A percentile compares a stretch with the other conserved stretches of the same genome.
Conservation (phyloP, 495 filamentous ascomycete genomes). For the Bacidia gigantensis region DNA sequence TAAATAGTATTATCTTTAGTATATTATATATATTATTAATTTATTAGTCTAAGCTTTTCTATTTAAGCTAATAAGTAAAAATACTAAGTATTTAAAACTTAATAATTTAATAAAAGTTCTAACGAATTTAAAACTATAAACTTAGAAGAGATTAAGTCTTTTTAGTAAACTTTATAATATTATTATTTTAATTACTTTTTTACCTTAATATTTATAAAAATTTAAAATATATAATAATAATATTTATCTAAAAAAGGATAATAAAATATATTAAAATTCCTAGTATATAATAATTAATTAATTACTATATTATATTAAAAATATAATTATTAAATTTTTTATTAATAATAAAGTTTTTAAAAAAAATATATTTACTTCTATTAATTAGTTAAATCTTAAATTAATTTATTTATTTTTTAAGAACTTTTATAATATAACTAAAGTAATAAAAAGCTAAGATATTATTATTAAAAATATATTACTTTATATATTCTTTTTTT, state of each 20-base stretch:
- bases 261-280: neutral
- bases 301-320: neutral
- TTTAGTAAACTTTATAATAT: neutral
- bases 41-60: too few species aligned
- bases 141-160: neutral
- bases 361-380: conserved; percentile 1
- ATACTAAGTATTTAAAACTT: neutral
- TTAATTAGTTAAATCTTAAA: neutral
- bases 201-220: neutral
- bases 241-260: neutral
- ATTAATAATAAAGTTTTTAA: neutral
- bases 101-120: neutral
- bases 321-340: neutral
- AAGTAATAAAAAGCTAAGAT: neutral
- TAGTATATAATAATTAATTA: neutral
- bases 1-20: neutral
- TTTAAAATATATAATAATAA: neutral
- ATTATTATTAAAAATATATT: neutral
- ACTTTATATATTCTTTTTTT: too few species aligned
- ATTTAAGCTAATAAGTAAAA: too few species aligned
- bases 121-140: neutral
- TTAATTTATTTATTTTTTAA: neutral
- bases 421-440: neutral
- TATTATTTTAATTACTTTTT: too few species aligned
- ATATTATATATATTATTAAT: neutral